These are phyloP conservation scores for Otatea glauca DNA, from an alignment of 176 grass and related monocot genomes.

Conservation along the genomic window DNA sequence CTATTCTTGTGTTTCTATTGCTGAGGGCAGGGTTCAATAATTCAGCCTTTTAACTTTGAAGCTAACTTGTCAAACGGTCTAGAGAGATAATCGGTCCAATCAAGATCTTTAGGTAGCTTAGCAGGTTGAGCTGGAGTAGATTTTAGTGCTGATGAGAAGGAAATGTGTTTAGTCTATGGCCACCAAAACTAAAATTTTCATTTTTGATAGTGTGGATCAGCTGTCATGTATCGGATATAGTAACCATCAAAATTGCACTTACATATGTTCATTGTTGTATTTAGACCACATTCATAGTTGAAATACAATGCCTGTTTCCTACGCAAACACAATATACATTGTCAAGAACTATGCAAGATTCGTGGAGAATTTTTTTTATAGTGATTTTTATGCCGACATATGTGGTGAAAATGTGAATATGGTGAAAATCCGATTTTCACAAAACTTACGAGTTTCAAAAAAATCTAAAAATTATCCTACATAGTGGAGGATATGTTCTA, in stretches of 20 bases:
- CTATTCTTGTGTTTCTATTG: neutral
- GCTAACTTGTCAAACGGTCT: conserved; percentile 7
- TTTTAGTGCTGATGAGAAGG: neutral
- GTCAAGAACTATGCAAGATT: neutral
- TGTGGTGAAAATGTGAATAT: too few species aligned
- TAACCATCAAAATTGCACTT: neutral
- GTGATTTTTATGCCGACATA: neutral
- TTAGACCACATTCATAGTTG: neutral
- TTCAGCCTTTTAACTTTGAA: neutral
- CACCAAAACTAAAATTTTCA: neutral
- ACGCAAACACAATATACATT: neutral
- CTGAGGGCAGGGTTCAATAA: neutral
- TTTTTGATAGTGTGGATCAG: neutral
- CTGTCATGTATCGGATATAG: neutral
- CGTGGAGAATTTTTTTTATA: too few species aligned
- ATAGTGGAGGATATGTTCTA: too few species aligned
- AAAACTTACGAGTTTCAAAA: too few species aligned
- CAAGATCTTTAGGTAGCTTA: neutral
- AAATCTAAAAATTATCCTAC: too few species aligned
- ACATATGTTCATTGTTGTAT: neutral
- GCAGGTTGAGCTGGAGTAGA: neutral
- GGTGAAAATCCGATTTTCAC: too few species aligned
- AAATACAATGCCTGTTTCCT: neutral
- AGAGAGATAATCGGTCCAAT: neutral
- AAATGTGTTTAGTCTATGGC: neutral